Evolutionary conservation across 2,329 filamentous ascomycete species (phyloP).

Genomic region (Arthrinium puccinioides): DNA sequence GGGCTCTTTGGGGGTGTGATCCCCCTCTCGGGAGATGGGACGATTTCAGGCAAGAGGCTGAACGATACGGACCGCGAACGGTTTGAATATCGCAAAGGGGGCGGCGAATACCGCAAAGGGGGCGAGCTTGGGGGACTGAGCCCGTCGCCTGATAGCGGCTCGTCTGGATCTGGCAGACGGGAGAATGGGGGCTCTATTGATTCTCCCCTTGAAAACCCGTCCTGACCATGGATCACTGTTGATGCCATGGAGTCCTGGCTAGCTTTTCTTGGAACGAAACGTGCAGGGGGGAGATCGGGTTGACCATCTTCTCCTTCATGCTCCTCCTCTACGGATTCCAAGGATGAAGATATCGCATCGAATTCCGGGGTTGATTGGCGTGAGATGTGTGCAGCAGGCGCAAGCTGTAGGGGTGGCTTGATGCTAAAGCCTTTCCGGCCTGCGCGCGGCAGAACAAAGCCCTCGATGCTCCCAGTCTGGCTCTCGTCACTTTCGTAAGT

Average conservation of each 20-base stretch:
- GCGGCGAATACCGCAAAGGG: conserved; percentile 30
- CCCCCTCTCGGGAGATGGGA: conserved; percentile 29
- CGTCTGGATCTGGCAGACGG: conserved; percentile 22
- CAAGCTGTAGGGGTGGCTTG: conserved; percentile 7
- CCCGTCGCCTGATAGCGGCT: conserved; percentile 25
- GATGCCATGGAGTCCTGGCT: conserved; percentile 26
- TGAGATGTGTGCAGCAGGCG: conserved; percentile 5
- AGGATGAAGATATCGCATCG: conserved; percentile 17
- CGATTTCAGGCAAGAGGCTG: conserved; percentile 37
- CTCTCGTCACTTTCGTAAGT: too few species aligned
- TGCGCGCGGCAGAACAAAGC: too few species aligned
- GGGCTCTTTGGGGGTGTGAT: conserved; percentile 35
- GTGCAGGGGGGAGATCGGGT: conserved; percentile 18
- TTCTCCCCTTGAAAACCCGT: too few species aligned
- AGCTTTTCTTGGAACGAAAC: conserved; percentile 12
- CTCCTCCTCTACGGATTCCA: conserved; percentile 22
- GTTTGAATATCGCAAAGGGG: conserved; percentile 28
- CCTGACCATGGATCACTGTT: conserved; percentile 29
- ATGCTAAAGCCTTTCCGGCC: too few species aligned
- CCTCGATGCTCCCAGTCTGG: too few species aligned
- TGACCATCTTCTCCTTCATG: conserved; percentile 12
- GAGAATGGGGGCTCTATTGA: conserved; percentile 36
- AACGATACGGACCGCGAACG: conserved; percentile 34
- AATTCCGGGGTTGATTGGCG: conserved; percentile 12
- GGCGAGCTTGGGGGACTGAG: conserved; percentile 44